phyloP scores from a whole-genome alignment of 768 basidiomycete genomes.

The Lentinula sp. region DNA sequence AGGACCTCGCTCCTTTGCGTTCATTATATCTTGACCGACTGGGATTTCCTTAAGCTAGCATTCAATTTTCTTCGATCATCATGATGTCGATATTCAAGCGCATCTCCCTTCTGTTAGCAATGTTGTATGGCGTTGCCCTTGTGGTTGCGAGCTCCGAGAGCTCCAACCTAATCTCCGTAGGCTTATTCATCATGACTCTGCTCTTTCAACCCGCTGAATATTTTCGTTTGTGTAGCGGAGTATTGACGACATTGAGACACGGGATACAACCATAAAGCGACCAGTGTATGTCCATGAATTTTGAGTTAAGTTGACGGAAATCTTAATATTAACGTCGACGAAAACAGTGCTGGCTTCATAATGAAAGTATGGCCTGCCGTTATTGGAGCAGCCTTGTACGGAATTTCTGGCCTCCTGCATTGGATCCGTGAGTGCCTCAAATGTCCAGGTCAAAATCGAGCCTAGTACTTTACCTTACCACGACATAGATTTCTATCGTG shows the following conservation, averaged over 20 bases:
- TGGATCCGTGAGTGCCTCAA: conserved; percentile 10
- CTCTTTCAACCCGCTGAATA: neutral
- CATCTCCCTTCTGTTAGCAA: neutral
- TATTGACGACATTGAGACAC: neutral
- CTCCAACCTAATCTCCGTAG: neutral
- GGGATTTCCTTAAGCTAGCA: neutral
- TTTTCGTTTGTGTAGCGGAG: neutral
- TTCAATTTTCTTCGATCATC: too few relatives aligned
- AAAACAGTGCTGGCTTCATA: conserved; percentile 6
- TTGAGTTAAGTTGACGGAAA: too few relatives aligned
- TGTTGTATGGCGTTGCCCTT: neutral
- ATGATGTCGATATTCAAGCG: neutral
- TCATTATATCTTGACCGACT: neutral
- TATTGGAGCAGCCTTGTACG: conserved; percentile 7
- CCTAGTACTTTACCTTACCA: neutral
- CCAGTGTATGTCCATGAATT: neutral
- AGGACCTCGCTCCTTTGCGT: neutral
- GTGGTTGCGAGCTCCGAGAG: neutral
- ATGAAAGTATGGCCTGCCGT: conserved; percentile 8
- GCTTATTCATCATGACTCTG: neutral
- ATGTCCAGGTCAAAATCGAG: neutral
- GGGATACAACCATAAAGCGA: neutral
- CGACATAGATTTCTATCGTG: conserved; percentile 2
- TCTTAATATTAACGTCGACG: neutral
- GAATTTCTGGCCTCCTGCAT: conserved; percentile 5